A percentile compares a stretch with the other conserved stretches of the same genome.
Evolutionary conservation across 495 filamentous ascomycete species (phyloP).

Genomic region (Aspergillus sparsus): DNA sequence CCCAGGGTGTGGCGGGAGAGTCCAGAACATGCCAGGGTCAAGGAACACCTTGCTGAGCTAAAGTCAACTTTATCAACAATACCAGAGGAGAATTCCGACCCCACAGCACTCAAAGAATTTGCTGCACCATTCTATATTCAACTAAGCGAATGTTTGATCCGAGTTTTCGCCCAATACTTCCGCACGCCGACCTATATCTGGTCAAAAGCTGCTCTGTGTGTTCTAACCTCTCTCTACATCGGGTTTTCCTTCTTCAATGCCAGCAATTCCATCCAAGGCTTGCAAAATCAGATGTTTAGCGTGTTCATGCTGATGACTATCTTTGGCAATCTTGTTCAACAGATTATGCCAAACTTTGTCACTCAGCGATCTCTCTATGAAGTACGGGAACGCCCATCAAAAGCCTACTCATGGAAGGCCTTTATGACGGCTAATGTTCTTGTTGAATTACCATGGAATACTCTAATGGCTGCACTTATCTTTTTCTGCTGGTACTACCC

Average conservation of each 20-base stretch:
- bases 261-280: constrained; percentile 65
- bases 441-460: constrained; percentile 66
- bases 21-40: constrained; percentile 57
- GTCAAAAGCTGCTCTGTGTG: constrained; percentile 24
- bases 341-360: constrained; percentile 69
- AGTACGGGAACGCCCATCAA: constrained; percentile 76
- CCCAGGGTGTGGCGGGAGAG: constrained; percentile 72
- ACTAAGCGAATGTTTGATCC: constrained; percentile 1
- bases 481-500: constrained; percentile 64
- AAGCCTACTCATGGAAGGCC: constrained; percentile 72
- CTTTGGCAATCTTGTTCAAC: constrained; percentile 69
- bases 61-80: background rate
- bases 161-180: constrained; percentile 46
- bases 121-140: background rate
- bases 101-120: background rate
- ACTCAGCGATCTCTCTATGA: constrained; percentile 69
- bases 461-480: constrained; percentile 56
- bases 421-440: constrained; percentile 70
- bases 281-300: constrained; percentile 81
- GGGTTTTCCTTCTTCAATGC: constrained; percentile 81
- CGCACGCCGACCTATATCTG: constrained; percentile 41
- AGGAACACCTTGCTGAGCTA: background rate
- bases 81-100: background rate
- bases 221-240: constrained; percentile 60
- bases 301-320: constrained; percentile 80